Evolutionary conservation across 2,329 filamentous ascomycete genomes (phyloP), one percentile per base, ranked within the genome.

Genomic region (Zalaria obscura): DNA sequence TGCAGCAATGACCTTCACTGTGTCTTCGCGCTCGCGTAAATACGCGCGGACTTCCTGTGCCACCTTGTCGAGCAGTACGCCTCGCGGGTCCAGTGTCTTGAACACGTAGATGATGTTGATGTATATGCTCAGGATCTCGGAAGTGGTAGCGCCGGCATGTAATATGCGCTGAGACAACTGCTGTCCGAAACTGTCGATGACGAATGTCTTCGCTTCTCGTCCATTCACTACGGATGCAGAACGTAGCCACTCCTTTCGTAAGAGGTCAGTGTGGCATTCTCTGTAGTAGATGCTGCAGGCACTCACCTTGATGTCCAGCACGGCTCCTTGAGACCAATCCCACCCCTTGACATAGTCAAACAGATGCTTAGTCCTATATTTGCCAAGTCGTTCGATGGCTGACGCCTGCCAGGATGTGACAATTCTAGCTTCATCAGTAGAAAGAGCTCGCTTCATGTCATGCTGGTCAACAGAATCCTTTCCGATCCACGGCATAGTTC

Each of bases 331-430:
- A 49, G 80, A 85, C 31, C 70, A 61, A 3, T 83, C 81, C 83
- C 83, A 91, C 43, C 73, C 69, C 43, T 83, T 70, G 36, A 87
- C 78, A 53, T 89, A 87, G 53, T 88, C 81, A 52, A 87, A 89
- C 6, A 91, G 66, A 53, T 86, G 51, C 81, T 78, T 66, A 45
- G 40, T 35, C 36, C 42, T 45, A 27, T 36, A 84, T 56, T 29
- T 42, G 43, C 6, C 45, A 40, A 27, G 47, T 39, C 35, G 32
- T 25, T 41, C 42, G 25, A 47, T 37, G 71, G 10, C 63, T 59
- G 59, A 70, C 49, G 51, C 28, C 55, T 59, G 25, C 47, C 52
- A 18, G 39, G 55, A 36, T 50, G 45, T 3, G 36, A 40, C 1
- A 18, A 18, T 18, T 18, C 18, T 18, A 18, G 18, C 18, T 36